Evolutionary conservation across 192 early-diverging fungal genomes (phyloP).

Genomic region (Coemansia sp.): DNA sequence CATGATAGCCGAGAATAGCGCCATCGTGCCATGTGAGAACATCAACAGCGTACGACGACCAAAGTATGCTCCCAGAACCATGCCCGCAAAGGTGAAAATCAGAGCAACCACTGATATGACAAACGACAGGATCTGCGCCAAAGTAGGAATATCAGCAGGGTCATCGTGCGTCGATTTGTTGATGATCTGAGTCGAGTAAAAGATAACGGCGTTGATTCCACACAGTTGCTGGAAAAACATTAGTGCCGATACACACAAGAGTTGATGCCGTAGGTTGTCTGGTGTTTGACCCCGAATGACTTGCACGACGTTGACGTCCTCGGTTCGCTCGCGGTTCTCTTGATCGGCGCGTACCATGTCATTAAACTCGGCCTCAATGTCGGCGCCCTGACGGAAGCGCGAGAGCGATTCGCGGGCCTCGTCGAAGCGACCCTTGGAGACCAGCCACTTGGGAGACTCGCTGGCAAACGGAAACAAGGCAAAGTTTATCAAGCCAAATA

Average conservation of each 20-base stretch:
- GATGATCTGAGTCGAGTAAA: constrained; percentile 89
- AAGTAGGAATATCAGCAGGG: constrained; percentile 56
- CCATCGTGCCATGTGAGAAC: constrained; percentile 67
- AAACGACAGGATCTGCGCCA: constrained; percentile 56
- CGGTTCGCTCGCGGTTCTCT: constrained; percentile 45
- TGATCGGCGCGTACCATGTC: constrained; percentile 62
- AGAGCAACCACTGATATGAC: constrained; percentile 57
- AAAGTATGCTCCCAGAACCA: constrained; percentile 68
- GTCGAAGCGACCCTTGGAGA: constrained; percentile 65
- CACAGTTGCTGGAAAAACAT: constrained; percentile 83
- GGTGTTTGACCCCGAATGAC: constrained; percentile 61
- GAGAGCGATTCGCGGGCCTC: constrained; percentile 63
- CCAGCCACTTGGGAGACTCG: constrained; percentile 78
- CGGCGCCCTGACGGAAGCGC: constrained; percentile 59
- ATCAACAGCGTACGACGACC: constrained; percentile 77
- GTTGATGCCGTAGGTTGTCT: constrained; percentile 63
- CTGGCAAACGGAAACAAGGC: constrained; percentile 70
- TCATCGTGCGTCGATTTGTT: constrained; percentile 54
- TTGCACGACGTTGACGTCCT: constrained; percentile 55
- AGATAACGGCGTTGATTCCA: constrained; percentile 86
- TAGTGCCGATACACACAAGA: constrained; percentile 66
- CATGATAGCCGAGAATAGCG: constrained; percentile 64
- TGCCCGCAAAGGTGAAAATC: constrained; percentile 49
- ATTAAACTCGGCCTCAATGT: constrained; percentile 66
- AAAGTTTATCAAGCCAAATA: constrained; percentile 65